These are phyloP conservation scores for Auricularia heimuer DNA, from an alignment of 768 basidiomycete species.

Conservation along the genomic window DNA sequence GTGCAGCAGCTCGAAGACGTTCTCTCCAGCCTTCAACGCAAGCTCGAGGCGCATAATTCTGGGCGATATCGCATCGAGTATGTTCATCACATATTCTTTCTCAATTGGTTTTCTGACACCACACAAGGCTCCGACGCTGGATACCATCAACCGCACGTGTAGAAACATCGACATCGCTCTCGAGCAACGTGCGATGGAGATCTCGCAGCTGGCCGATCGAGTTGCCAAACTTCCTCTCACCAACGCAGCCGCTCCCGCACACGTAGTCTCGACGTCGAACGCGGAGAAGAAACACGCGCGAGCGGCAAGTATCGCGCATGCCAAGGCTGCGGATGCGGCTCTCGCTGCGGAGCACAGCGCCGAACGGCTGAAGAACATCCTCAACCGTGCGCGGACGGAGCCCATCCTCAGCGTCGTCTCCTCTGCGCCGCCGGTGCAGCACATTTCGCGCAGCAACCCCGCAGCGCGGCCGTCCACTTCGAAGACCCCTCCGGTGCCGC, in stretches of 20 bases:
- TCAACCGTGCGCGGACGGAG: background rate
- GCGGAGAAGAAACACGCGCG: slow-evolving; percentile 20
- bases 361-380: background rate
- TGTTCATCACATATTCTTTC: slow-evolving; percentile 14
- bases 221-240: slow-evolving; percentile 37
- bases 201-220: slow-evolving; percentile 42
- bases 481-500: background rate
- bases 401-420: slow-evolving; percentile 3
- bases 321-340: background rate
- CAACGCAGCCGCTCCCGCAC: slow-evolving; percentile 12
- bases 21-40: slow-evolving; percentile 60
- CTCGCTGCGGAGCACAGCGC: background rate
- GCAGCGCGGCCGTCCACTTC: background rate
- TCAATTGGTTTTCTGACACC: slow-evolving; percentile 1
- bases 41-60: slow-evolving; percentile 47
- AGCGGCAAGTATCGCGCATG: background rate
- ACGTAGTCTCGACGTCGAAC: slow-evolving; percentile 29
- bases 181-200: slow-evolving; percentile 46
- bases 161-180: slow-evolving; percentile 74
- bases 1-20: slow-evolving; percentile 73
- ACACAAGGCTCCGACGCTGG: too few relatives aligned
- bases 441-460: background rate
- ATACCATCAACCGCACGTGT: slow-evolving; percentile 75
- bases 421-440: background rate
- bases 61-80: slow-evolving; percentile 58